Evolutionary conservation across 176 grass and related monocot genomes (phyloP).

Genomic region (Musa schizocarpa): DNA sequence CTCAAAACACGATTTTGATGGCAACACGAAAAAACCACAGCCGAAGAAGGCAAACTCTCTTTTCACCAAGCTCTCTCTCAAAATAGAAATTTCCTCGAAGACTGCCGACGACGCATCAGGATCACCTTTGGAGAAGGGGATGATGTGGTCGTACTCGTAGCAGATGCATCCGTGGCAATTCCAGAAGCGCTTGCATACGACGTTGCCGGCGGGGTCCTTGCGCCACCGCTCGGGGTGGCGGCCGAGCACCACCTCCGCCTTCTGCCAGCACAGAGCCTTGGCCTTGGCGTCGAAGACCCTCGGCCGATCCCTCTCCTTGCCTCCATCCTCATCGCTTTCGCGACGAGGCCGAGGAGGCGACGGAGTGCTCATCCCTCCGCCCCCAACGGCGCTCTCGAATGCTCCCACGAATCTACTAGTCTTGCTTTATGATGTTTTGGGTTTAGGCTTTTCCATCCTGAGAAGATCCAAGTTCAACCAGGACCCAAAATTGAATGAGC

Average conservation of each 20-base stretch:
- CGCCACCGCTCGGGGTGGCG: constrained; percentile 77
- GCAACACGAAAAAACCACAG: no score
- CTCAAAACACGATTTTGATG: no score
- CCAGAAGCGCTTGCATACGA: constrained; percentile 78
- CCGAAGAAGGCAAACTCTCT: no score
- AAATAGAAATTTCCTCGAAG: background rate
- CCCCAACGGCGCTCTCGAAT: background rate
- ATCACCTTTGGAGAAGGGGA: constrained; percentile 84
- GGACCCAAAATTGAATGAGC: no score
- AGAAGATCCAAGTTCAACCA: no score
- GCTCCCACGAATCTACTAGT: background rate
- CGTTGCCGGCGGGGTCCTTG: constrained; percentile 58
- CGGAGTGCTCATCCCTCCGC: background rate
- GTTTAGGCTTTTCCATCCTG: background rate
- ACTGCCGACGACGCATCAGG: background rate
- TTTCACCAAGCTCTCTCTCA: no score
- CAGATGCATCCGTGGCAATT: constrained; percentile 86
- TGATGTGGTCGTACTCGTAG: constrained; percentile 87
- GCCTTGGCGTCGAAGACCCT: constrained; percentile 74
- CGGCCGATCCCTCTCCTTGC: constrained; percentile 29
- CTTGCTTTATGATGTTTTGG: background rate
- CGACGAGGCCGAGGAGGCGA: background rate
- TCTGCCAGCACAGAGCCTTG: constrained; percentile 56
- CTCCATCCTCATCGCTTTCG: background rate
- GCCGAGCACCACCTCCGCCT: constrained; percentile 50